Base-by-base conservation (phyloP, 192 early-diverging fungal species). In the Backusella australiensis region DNA sequence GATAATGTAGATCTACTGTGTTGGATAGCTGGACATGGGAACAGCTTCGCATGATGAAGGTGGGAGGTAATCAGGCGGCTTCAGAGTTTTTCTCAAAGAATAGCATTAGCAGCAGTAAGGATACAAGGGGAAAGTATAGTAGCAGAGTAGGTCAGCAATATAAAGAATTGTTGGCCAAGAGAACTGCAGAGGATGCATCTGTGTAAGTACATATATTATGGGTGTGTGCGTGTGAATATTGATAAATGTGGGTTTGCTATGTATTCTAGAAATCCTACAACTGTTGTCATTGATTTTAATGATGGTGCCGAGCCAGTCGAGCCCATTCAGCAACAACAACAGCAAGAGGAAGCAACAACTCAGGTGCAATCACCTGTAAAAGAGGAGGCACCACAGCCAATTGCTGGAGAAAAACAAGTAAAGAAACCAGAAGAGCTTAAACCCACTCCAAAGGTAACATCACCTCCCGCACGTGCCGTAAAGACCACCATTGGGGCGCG, bases 21-120 rank as follows among this genome's bases (percentile, higher is more conserved):
- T 85, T 99, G 29, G 97, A 99, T 72, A 90, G 93, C 26, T 99
- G 97, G 98, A 89, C 90, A 17, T 91, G 98, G 88, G 94, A 97
- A 78, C 98, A 99, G 82, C 88, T 99, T 38, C 90, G 96, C 42
- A 83, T 90, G 9, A 93, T 93, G 92, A 98, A 98, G 78, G 91
- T 95, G 3, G 93, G 96, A 63, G 97, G 97, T 8, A 99, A 99
- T 76, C 87, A 84, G 21, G 87, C 90, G 21, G 89, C 93, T 15
- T 84, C 88, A 1, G 95, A 95, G 73, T 97, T 92, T 74, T 96
- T 97, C 85, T 84, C 89, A 69, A 93, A 93, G 77, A 90, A 94
- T 74, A 87, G 88, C n/a, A 78, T 84, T 44, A 73, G 59, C 66
- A 67, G 78, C 34, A 88, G 75, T 21, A 93, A 90, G 69, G 96